Base-by-base conservation (phyloP, 2,329 filamentous ascomycete genomes). In the Thielaviopsis ethacetica region DNA sequence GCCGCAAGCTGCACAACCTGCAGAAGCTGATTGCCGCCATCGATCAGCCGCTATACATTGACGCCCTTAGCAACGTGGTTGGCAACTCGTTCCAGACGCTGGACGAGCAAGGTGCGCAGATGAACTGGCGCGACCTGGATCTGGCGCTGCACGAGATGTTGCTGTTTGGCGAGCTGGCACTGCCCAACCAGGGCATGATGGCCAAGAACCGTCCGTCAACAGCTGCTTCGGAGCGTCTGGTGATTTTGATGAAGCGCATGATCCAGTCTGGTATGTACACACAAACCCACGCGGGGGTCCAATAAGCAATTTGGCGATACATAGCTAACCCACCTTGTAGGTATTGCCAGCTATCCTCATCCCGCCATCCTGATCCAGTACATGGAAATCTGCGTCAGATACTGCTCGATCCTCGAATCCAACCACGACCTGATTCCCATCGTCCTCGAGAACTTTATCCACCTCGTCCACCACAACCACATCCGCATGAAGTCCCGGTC, bases 371-470 rank as follows among this genome's bases (percentile, higher is more conserved):
- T 96, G 63, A 77, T 98, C 22, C 90, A 96, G 71, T 98, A 95
- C 68, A 96, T 98, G 91, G 93, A 98, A 70, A 95, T 95, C 41
- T 95, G 91, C 69, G 91, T 95, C 59, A 85, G 93, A 56, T 98
- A 98, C 71, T 88, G 85, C 68, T 81, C 84, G 27, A 95, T 96
- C 70, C 97, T 98, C 68, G 91, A 97, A 67, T 82, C 83, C 59
- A 87, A 95, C 67, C 78, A 83, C 30, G 77, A 85, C 22, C 84
- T 88, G 62, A 94, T 97, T 55, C 88, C 88, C 1, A 85, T 84
- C 63, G 89, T 93, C 1, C 77, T 98, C 50, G 90, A 96, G 67
- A 90, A 86, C 67, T 97, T 98, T 70, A 88, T 98, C 53, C 82
- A 84, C 13, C 80, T 96, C 54, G 88, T 93, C 3, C 94, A 97